Conservation (phyloP, 805 yeast species). For the Cyberlindnera mycetangii region DNA sequence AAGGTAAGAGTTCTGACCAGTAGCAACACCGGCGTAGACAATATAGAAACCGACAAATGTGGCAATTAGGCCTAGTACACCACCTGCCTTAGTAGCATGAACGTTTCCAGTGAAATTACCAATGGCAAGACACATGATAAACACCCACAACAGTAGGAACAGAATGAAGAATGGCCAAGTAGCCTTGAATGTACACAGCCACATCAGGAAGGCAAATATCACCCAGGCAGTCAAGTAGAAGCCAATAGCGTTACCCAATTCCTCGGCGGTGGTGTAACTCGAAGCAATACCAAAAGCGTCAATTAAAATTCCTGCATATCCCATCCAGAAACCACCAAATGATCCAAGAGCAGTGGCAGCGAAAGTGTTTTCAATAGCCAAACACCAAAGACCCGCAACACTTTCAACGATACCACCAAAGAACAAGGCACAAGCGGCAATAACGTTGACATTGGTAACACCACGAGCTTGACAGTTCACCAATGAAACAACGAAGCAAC, state of each 20-base stretch:
- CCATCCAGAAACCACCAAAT: conserved; percentile 75
- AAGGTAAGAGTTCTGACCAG: conserved; percentile 55
- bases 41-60: conserved; percentile 60
- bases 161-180: conserved; percentile 58
- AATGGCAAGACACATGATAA: conserved; percentile 48
- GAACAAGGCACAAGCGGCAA: conserved; percentile 64
- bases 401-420: conserved; percentile 73
- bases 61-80: conserved; percentile 55
- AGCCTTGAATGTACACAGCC: conserved; percentile 55
- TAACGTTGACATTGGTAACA: conserved; percentile 54
- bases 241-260: conserved; percentile 51
- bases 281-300: conserved; percentile 55
- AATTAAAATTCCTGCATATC: conserved; percentile 61
- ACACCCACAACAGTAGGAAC: conserved; percentile 50
- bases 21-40: conserved; percentile 62
- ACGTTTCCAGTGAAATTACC: conserved; percentile 49
- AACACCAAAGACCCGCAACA: conserved; percentile 73
- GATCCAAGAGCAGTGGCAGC: conserved; percentile 55
- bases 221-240: conserved; percentile 62
- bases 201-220: conserved; percentile 57
- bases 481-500: conserved; percentile 56
- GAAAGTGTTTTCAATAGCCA: conserved; percentile 72
- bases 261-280: conserved; percentile 44
- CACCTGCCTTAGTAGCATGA: conserved; percentile 53
- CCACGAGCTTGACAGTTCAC: conserved; percentile 68